Evolutionary conservation across 2,329 filamentous ascomycete species (phyloP), one percentile per base, ranked within the genome.

Genomic region (Amesomyces nigricolor): DNA sequence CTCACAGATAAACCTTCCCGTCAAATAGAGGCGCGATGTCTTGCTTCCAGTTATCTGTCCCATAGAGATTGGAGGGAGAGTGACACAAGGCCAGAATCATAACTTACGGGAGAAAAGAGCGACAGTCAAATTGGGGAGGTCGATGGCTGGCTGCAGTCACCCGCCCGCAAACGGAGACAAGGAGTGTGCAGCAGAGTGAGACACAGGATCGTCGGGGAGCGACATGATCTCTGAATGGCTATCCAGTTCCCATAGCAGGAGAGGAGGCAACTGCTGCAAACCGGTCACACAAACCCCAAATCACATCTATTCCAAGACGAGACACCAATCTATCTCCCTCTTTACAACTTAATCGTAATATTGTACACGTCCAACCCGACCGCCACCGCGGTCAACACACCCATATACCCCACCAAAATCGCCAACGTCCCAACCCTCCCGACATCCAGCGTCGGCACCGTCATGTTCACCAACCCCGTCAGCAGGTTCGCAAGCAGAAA

Each of bases 401-500:
- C 79, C 49, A 86, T 85, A 70, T 97, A 97, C 5, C 70, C 81
- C 19, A 89, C 71, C 60, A 99, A 70, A 35, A 96, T 83, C 0
- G 70, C 84, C 82, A 96, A 89, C 0, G 91, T 82, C 54, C 74
- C 70, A 3, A 79, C 64, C 8, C 82, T 80, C 4, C 77, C 78
- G 60, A 87, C 83, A 67, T 92, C 80, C 61, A 97, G 72, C 2
- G 94, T 99, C 39, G 86, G 85, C 53, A 97, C 71, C 4, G 85
- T 88, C 78, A 99, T 77, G 69, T 99, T 99, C 52, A 97, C 86
- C 14, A 90, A 67, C 0, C 94, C 94, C 0, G 94, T 99, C 59
- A 96, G 71, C 46, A 99, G 71, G 67, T 99, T 99, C 2, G 94
- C 91, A 38, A 91, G 66, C 56, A 99, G 71, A 67, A 99, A 99